Evolutionary conservation across 495 filamentous ascomycete species (phyloP).

Genomic region (Aspergillus hancockii): DNA sequence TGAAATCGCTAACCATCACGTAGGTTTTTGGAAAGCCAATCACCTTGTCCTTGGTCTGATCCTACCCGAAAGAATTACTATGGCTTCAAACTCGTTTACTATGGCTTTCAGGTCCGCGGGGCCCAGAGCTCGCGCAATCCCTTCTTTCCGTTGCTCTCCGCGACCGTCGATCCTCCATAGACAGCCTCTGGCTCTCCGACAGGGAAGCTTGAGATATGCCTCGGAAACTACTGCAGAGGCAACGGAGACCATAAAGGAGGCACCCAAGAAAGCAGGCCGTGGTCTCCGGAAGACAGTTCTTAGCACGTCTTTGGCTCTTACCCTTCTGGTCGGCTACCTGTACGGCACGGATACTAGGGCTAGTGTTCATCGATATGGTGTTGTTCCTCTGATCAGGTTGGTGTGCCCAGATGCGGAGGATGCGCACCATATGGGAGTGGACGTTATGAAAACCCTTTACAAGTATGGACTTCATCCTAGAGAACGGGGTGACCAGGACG

Average conservation of each 20-base stretch:
- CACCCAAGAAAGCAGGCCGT: conserved; percentile 37
- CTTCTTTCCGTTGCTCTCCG: conserved; percentile 26
- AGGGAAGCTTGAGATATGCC: conserved; percentile 29
- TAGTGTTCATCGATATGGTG: conserved; percentile 76
- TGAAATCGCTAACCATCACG: neutral
- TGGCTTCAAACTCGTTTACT: conserved; percentile 29
- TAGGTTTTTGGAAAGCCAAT: neutral
- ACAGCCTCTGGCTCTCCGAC: conserved; percentile 16
- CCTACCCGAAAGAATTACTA: conserved; percentile 8
- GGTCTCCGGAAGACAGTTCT: conserved; percentile 50
- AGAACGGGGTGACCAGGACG: conserved; percentile 64
- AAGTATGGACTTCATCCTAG: conserved; percentile 65
- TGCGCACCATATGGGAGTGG: conserved; percentile 78
- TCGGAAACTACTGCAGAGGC: conserved; percentile 27
- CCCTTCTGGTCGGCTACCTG: conserved; percentile 59
- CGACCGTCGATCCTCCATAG: conserved; percentile 25
- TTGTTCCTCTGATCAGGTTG: conserved; percentile 69
- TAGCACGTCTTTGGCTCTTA: conserved; percentile 55
- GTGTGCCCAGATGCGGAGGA: conserved; percentile 85
- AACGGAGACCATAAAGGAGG: conserved; percentile 30
- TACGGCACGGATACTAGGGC: conserved; percentile 92
- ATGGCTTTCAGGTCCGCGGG: conserved; percentile 33
- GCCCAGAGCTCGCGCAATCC: conserved; percentile 31
- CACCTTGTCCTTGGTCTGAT: neutral
- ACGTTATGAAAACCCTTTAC: conserved; percentile 57